Conservation (phyloP, 305 asterid species). For the Ilex paraguariensis region DNA sequence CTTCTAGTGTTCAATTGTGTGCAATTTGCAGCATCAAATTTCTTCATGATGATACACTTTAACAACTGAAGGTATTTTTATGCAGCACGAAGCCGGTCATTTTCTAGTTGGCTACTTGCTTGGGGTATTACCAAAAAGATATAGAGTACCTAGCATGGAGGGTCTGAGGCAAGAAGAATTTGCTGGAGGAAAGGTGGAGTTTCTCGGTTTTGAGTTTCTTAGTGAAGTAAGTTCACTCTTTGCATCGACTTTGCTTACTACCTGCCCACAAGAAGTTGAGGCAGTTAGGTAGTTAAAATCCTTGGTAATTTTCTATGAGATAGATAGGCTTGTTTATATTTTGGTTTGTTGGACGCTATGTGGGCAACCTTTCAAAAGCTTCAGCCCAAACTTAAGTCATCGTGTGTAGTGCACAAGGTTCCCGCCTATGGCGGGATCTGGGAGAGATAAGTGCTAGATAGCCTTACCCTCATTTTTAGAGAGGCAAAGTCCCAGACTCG, state of each 20-base stretch:
- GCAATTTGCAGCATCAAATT: no score
- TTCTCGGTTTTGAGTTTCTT: conserved; percentile 64
- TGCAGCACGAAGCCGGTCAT: conserved; percentile 94
- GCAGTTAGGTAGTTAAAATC: neutral
- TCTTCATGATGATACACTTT: no score
- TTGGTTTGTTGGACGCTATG: neutral
- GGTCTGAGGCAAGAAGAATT: conserved; percentile 45
- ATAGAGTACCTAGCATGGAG: conserved; percentile 53
- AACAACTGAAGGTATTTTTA: neutral
- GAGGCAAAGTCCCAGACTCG: no score
- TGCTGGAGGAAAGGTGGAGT: conserved; percentile 55
- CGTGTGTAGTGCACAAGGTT: no score
- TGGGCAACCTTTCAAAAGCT: neutral
- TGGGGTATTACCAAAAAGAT: conserved; percentile 69
- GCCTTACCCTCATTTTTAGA: no score
- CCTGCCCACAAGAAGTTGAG: neutral
- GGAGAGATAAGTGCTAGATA: no score
- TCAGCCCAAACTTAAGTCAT: no score
- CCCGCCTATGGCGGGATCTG: no score
- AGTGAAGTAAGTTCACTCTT: conserved; percentile 38
- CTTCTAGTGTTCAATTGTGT: no score
- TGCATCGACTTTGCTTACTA: conserved; percentile 4
- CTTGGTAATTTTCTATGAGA: neutral
- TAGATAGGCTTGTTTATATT: neutral
- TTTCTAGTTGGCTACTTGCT: conserved; percentile 74